These are phyloP conservation scores for Oryza rufipogon DNA, from an alignment of 176 grass and related monocot species.

Conservation along the genomic window DNA sequence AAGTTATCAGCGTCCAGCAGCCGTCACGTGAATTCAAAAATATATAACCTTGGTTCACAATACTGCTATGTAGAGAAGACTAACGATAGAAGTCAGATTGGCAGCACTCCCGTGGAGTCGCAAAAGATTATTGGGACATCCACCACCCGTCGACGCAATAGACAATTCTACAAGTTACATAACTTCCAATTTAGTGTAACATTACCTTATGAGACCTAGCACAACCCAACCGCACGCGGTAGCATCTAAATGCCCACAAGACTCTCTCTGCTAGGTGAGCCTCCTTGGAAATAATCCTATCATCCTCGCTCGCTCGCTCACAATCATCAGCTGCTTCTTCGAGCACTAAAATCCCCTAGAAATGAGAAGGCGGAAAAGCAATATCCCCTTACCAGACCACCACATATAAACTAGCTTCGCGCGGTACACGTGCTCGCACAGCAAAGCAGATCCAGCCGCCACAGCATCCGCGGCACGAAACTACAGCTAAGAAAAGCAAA, in stretches of 20 bases:
- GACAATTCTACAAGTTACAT: neutral
- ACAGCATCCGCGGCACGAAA: neutral
- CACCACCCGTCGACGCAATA: neutral
- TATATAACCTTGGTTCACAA: neutral
- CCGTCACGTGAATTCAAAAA: neutral
- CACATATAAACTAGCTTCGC: conserved; percentile 29
- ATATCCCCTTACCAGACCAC: conserved; percentile 13
- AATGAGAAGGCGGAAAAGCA: neutral
- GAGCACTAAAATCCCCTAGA: neutral
- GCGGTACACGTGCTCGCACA: neutral
- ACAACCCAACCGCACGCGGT: neutral
- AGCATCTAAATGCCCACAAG: conserved; percentile 4
- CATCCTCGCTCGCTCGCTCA: neutral
- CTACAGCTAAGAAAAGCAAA: neutral
- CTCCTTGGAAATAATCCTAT: neutral
- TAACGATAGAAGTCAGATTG: neutral
- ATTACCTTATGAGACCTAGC: neutral
- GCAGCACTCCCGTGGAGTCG: neutral
- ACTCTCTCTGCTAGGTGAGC: neutral
- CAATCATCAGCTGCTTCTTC: neutral
- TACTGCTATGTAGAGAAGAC: neutral
- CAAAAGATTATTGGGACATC: neutral
- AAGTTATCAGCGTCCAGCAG: neutral
- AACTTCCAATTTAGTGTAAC: neutral
- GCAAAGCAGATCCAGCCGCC: conserved; percentile 34